Evolutionary conservation across 352 stramenopile genomes (phyloP).

Genomic region (Proteromonas lacertae): DNA sequence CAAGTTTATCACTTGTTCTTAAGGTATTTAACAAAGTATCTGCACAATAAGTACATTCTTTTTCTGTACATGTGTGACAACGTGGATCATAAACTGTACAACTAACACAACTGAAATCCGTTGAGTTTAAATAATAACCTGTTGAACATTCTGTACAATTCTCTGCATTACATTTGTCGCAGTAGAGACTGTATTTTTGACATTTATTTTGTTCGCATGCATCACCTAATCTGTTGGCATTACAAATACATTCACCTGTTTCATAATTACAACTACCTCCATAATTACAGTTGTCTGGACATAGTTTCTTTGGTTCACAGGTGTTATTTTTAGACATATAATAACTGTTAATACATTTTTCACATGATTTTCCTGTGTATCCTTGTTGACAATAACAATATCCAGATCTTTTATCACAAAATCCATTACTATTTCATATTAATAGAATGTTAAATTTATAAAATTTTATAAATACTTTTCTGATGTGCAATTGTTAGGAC

Average conservation of each 20-base stretch:
- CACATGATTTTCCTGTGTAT: slow-evolving; percentile 54
- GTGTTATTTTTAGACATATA: slow-evolving; percentile 31
- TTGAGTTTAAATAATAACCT: slow-evolving; percentile 30
- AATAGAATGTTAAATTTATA: too few relatives aligned
- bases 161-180: slow-evolving; percentile 30
- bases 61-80: slow-evolving; percentile 36
- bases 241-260: slow-evolving; percentile 37
- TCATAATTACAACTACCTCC: slow-evolving; percentile 43
- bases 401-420: slow-evolving; percentile 57
- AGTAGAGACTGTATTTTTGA: slow-evolving; percentile 29
- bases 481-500: too few relatives aligned
- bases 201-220: slow-evolving; percentile 30
- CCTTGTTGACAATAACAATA: slow-evolving; percentile 64
- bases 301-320: slow-evolving; percentile 50
- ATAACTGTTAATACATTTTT: slow-evolving; percentile 36
- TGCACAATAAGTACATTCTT: slow-evolving; percentile 36
- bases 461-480: too few relatives aligned
- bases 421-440: too few relatives aligned
- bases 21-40: slow-evolving; percentile 56
- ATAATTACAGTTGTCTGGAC: slow-evolving; percentile 41
- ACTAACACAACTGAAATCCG: slow-evolving; percentile 25
- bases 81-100: slow-evolving; percentile 48
- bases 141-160: slow-evolving; percentile 36
- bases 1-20: slow-evolving; percentile 32
- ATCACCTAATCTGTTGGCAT: slow-evolving; percentile 19